Base-by-base conservation (phyloP, 2,329 filamentous ascomycete genomes). In the Cladosporium oxysporum region DNA sequence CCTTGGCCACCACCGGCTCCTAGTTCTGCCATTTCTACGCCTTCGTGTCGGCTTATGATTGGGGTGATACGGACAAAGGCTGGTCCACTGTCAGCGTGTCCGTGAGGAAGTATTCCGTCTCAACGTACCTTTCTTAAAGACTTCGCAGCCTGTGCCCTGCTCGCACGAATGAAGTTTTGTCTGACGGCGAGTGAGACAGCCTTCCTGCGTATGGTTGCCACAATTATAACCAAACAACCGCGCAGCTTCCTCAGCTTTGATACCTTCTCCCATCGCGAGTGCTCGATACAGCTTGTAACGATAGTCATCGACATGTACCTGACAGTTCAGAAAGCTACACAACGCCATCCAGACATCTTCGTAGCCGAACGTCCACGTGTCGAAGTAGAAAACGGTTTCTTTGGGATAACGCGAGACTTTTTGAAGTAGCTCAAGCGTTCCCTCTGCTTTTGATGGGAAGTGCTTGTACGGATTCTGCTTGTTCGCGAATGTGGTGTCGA, bases 311-410 rank as follows among this genome's bases (percentile, higher is more conserved):
- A 97, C 86, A 72, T 97, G 94, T 1, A 97, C 86, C 82, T 90
- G 71, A 0, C 89, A 89, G 6, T 86, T 79, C 0, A 97, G 80
- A 12, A 88, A 86, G 26, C 88, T 85, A 0, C 92, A 89, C 0
- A 98, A 79, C 0, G 92, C 90, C 66, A 93, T 82, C 93, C 93
- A 97, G 0, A 97, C 92, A 62, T 96, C 91, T 75, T 98, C 93
- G 69, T 97, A 97, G 0, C 91, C 91, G 74, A 95, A 95, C 0
- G 94, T 97, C 93, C 93, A 97, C 0, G 92, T 87, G 65, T 93
- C 87, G 55, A 98, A 84, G 76, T 96, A 91, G 72, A 97, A 97
- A 0, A 90, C 76, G 0, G 92, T 96, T 47, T 92, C 86, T 1
- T 81, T 68, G 0, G 93, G 90, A 75, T 94, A 96, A 28, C 79